phyloP scores from a whole-genome alignment of 164 flowering plant species.

The Taxillus chinensis region DNA sequence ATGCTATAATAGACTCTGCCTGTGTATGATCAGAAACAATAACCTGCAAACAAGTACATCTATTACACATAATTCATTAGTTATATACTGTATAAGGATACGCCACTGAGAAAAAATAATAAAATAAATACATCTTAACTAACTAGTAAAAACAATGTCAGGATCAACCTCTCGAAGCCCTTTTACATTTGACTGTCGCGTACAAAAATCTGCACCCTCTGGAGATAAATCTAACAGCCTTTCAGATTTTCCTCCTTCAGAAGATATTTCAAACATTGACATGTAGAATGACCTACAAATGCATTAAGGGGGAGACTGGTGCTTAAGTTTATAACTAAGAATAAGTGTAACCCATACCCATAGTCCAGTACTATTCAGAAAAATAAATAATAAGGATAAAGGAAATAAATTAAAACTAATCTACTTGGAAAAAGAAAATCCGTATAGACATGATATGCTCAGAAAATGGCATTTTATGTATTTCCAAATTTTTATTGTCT shows the following conservation, averaged over 20 bases:
- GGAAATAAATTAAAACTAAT: too few species aligned
- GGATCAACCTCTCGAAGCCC: conserved; percentile 68
- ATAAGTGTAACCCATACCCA: too few species aligned
- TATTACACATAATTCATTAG: background rate
- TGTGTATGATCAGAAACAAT: conserved; percentile 31
- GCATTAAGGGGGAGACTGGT: background rate
- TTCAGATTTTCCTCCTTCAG: conserved; percentile 73
- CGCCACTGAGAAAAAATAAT: background rate
- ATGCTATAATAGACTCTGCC: conserved; percentile 58
- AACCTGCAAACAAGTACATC: conserved; percentile 21
- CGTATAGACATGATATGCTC: too few species aligned
- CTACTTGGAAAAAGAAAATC: too few species aligned
- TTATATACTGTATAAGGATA: background rate
- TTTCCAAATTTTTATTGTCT: too few species aligned
- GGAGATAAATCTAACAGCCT: conserved; percentile 49
- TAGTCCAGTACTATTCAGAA: too few species aligned
- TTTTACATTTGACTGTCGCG: conserved; percentile 51
- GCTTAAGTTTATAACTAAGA: background rate
- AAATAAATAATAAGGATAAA: too few species aligned
- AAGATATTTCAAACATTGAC: conserved; percentile 74
- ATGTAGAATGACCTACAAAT: conserved; percentile 43
- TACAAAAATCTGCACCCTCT: conserved; percentile 36
- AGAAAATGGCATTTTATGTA: too few species aligned
- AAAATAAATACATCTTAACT: background rate
- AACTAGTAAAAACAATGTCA: background rate